These are phyloP conservation scores for Botrytis paeoniae DNA, from an alignment of 2,329 filamentous ascomycete species.

Conservation along the genomic window DNA sequence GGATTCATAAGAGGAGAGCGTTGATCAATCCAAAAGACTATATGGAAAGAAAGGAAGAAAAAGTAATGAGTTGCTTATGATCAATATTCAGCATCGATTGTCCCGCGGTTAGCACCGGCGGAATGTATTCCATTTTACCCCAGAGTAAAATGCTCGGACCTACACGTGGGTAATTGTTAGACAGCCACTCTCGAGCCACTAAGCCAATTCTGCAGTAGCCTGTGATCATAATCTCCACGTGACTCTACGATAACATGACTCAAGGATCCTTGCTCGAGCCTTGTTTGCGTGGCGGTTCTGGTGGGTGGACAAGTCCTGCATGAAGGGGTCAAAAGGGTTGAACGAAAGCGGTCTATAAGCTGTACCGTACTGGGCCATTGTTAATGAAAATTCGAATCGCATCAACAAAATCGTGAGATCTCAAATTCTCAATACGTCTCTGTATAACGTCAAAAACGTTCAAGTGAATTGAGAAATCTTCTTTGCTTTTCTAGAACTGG, in stretches of 20 bases:
- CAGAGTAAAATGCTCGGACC: slow-evolving; percentile 2
- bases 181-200: neutral
- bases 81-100: neutral
- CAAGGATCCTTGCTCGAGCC: neutral
- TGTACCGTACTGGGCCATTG: neutral
- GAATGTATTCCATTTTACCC: slow-evolving; percentile 10
- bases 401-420: neutral
- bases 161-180: neutral
- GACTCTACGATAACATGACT: neutral
- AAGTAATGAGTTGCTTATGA: neutral
- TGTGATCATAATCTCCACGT: neutral
- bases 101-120: slow-evolving; percentile 17
- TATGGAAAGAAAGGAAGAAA: neutral
- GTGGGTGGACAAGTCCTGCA: neutral
- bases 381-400: neutral
- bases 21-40: neutral
- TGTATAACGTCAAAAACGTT: neutral
- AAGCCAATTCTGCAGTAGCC: neutral
- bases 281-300: neutral
- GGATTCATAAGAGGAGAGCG: neutral
- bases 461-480: neutral
- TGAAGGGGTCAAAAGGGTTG: neutral
- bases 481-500: neutral
- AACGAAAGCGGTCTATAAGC: neutral
- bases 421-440: neutral